Base-by-base conservation (phyloP, 148 eudicot genomes). In the Drosera capensis region DNA sequence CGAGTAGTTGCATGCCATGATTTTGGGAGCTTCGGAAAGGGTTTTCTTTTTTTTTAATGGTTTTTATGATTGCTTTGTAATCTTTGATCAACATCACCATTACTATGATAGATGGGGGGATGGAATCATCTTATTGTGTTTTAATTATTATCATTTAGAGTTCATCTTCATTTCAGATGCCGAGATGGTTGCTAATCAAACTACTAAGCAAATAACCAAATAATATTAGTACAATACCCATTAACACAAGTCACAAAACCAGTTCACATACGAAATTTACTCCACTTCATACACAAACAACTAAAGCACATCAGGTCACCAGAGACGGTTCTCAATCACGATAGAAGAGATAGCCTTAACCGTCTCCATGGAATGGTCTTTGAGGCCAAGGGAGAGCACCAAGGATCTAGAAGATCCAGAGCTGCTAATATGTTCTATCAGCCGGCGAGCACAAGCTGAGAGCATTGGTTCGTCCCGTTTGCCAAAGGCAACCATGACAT, bases 381-480 rank as follows among this genome's bases (percentile, higher is more conserved):
- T 79, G 30, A 87, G 85, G 45, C 94, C 94, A 38, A 87, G 86
- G 11, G 94, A 82, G 29, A 87, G 72, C 55, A 82, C 67, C 60
- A 82, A 56, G 14, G 88, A 65, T 47, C 41, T 79, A 12, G 84
- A 56, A 16, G 86, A 78, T 45, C 87, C 86, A 43, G 80, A 60
- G 54, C 55, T 66, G 58, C 94, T 88, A 51, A 88, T 77, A 44
- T 72, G 70, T 58, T 88, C 83, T 48, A 87, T 79, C 35, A 88
- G 60, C 68, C 83, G 81, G 29, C 94, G 82, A 55, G 83, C 96
- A 68, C 86, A 80, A 8, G 86, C 82, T 42, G 73, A 67, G 13
- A 88, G 65, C 73, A 80, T 73, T 9, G 92, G 83, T 94, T 83
- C 94, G 43, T 88, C 94, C 43, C 92, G 73, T 72, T 88, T 88